Base-by-base conservation (phyloP, 495 filamentous ascomycete species). In the Wilcoxina mikolae region DNA sequence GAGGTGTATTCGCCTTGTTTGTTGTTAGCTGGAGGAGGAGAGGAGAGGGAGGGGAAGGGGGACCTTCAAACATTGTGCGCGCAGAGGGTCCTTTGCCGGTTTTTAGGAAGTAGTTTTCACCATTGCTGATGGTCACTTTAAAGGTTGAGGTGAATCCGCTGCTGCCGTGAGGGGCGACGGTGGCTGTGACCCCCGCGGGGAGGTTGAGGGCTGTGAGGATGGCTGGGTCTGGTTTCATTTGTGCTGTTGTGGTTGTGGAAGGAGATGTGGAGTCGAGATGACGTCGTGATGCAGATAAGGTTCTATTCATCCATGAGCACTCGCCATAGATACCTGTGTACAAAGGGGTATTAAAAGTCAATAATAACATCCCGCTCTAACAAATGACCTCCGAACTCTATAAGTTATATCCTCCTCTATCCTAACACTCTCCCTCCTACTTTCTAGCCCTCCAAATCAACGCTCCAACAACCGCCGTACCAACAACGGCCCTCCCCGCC, bases 81-180 rank as follows among this genome's bases (percentile, higher is more conserved):
- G 85, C 78, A 11, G 79, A 73, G 28, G 70, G 57, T 2, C 82
- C 81, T 9, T 70, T 69, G 1, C 79, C 84, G 0, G 78, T 90
- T 68, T 95, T 94, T 65, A 94, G 73, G 64, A 95, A 95, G 69
- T 78, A 69, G 38, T 78, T 76, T 31, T 76, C 66, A 24, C 57
- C 57, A 28, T 64, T 66, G 27, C 69, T 65, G 29, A 77, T 75
- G 33, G 70, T 77, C 24, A 95, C 75, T 53, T 80, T 81, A 57
- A 76, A 78, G 22, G 86, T 89, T 22, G 75, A 82, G 15, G 83
- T 74, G 68, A 90, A 91, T 23, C 82, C 83, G 5, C 76, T 79
- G 31, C 81, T 79, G 38, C 86, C 87, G 57, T 84, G 74, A 24
- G 75, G 70, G 0, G 77, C 66, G 20, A 87, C 72, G 48, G 73